Base-by-base conservation (phyloP, 257 asterid species). In the Solanum appendiculatum region DNA sequence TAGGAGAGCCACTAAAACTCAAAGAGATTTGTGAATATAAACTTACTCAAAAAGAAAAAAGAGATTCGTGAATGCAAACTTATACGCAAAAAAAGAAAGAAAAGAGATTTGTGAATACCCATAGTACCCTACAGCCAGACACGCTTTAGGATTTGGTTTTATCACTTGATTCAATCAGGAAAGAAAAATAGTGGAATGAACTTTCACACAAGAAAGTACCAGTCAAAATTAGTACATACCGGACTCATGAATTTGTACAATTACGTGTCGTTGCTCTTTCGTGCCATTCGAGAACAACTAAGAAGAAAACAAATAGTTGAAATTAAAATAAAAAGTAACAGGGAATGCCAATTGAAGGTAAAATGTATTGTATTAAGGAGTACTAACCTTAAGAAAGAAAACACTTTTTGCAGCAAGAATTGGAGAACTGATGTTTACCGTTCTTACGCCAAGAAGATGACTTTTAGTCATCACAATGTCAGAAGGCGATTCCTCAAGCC, bases 341-440 rank as follows among this genome's bases (percentile, higher is more conserved):
- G 40, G 42, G 84, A 39, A 86, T 68, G 60, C 36, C 84, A 72
- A 74, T 86, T 82, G 54, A 86, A 87, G 69, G 86, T 34, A 40
- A 84, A 88, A 48, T 7, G 40, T 51, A 36, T 33, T 13, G 34
- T n/a, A 86, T 63, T 16, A 36, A 36, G 39, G 37, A 89, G 7
- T 31, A 80, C 88, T 40, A 64, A 93, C 99, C 92, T 94, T 94
- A 46, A 92, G 91, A 88, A 96, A 96, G 83, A 93, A 94, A 5
- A 91, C 95, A 86, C 99, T 96, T 87, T 93, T 94, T 46, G 95
- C 99, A 64, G 98, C 99, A 91, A 96, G 89, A 87, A 96, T 95
- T 48, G 95, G 98, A 84, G 99, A 95, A 92, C 98, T 94, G 64
- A 95, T 92, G 90, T 95, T 93, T 82, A 96, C 56, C 23, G 92